A percentile compares a stretch with the other conserved stretches of the same genome.
Evolutionary conservation across 2,329 filamentous ascomycete species (phyloP).

Genomic region (Knoxdaviesia capensis): DNA sequence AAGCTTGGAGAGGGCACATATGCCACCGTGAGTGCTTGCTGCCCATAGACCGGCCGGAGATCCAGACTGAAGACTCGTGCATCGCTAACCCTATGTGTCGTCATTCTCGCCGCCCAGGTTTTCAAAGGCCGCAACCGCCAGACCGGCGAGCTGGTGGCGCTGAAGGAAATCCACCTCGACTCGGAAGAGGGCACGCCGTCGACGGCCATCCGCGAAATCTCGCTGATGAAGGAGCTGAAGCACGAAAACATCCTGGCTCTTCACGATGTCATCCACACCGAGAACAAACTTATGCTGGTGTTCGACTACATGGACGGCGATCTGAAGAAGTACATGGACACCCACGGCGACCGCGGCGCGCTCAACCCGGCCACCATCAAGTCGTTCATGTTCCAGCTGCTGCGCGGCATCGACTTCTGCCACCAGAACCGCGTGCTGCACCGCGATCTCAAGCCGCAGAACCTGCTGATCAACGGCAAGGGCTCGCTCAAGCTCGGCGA

Average conservation of each 20-base stretch:
- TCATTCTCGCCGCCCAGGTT: constrained; percentile 33
- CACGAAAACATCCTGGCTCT: constrained; percentile 96
- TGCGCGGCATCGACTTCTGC: constrained; percentile 92
- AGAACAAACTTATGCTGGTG: constrained; percentile 98
- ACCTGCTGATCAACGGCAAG: constrained; percentile 84
- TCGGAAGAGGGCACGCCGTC: constrained; percentile 95
- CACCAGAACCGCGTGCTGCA: constrained; percentile 94
- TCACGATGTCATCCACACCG: constrained; percentile 97
- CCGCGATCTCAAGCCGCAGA: constrained; percentile 89
- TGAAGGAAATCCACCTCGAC: constrained; percentile 98
- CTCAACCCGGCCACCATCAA: constrained; percentile 85
- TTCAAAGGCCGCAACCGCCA: constrained; percentile 97
- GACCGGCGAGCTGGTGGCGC: constrained; percentile 84
- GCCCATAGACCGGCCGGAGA: background rate
- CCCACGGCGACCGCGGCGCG: constrained; percentile 69
- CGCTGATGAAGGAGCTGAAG: constrained; percentile 97
- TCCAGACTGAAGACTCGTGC: background rate
- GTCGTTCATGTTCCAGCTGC: constrained; percentile 96
- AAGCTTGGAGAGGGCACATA: constrained; percentile 98
- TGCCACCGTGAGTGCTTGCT: constrained; percentile 52
- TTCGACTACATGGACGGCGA: constrained; percentile 99
- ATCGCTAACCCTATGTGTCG: background rate
- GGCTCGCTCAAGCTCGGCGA: constrained; percentile 83
- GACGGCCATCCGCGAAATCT: constrained; percentile 95
- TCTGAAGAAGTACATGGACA: constrained; percentile 97